Base-by-base conservation (phyloP, 78 protist species). In the Bigelowiella natans region DNA sequence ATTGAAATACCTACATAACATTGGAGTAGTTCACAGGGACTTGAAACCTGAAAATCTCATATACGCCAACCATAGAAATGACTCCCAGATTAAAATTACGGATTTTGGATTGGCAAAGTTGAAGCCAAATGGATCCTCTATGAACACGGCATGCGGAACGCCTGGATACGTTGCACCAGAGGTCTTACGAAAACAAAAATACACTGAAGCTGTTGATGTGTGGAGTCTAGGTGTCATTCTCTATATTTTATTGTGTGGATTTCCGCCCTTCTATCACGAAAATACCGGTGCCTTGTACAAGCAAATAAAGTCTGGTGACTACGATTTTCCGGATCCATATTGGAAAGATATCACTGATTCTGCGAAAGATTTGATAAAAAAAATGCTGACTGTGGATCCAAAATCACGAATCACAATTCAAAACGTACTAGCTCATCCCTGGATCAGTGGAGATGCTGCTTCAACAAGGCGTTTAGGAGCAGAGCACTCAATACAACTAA, bases 191-290 rank as follows among this genome's bases (percentile, higher is more conserved):
- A 31, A 37, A 2, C 34, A 90, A 1, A 31, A 30, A 2, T 93
- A 93, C 91, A 29, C 38, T 39, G 11, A 0, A 0, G 88, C 91
- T 11, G 93, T 87, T 30, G 94, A 93, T 88, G 34, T 93, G 37
- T 93, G 94, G 94, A 39, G 90, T 2, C 36, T 93, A 29, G 94
- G 94, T 7, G 93, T 93, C n/a, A 92, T 91, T 40, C 1, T 83
- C 29, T 93, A 73, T 84, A n/a, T 91, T 38, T 2, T 89, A 39
- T 36, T 93, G 86, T 91, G 90, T 39, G 90, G 86, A 89, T 37
- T 2, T 38, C 84, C 89, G 31, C 90, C 92, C 34, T 90, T 90
- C 39, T 34, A 63, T 31, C 83, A 0, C 83, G 39, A 1, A 28
- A 1, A 51, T 26, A 34, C 39, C 39, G 31, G 29, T 11, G 39